Evolutionary conservation across 2,329 filamentous ascomycete genomes (phyloP).

Genomic region (Rachicladosporium sp.): DNA sequence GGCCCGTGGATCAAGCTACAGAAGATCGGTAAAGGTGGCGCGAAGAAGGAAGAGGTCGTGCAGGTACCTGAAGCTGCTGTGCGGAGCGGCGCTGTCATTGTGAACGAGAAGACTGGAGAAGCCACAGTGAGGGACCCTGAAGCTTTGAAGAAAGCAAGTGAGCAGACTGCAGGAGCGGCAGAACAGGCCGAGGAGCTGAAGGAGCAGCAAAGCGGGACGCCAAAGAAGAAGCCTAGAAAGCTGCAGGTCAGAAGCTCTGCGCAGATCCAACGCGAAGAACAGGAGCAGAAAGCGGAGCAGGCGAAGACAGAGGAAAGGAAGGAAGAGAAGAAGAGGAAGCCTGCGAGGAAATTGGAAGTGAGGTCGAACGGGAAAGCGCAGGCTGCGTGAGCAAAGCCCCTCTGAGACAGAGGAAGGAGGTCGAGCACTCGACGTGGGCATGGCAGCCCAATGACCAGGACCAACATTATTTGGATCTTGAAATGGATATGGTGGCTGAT

Average conservation of each 20-base stretch:
- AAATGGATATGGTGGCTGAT: too few species aligned
- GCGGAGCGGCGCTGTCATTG: constrained; percentile 4
- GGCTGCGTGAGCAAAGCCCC: too few species aligned
- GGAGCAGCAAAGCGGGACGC: not conserved
- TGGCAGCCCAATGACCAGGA: too few species aligned
- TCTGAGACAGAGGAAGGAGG: too few species aligned
- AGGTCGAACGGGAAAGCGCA: not conserved
- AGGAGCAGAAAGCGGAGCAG: not conserved
- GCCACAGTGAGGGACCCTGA: constrained; percentile 1
- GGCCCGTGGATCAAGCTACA: constrained; percentile 32
- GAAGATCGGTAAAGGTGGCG: constrained; percentile 10
- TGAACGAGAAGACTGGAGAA: constrained; percentile 3
- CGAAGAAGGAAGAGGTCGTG: constrained; percentile 1
- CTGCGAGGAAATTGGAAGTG: constrained; percentile 5
- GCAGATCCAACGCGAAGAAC: too few species aligned
- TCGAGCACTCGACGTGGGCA: too few species aligned
- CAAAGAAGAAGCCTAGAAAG: too few species aligned
- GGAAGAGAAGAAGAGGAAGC: constrained; percentile 3
- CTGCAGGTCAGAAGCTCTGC: too few species aligned
- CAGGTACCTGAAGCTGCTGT: constrained; percentile 7
- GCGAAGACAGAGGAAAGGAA: not conserved
- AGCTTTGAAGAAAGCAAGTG: constrained; percentile 3
- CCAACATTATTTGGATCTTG: too few species aligned
- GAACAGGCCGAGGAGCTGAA: constrained; percentile 1
- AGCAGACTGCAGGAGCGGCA: not conserved